A percentile compares a stretch with the other conserved stretches of the same genome.
These are phyloP conservation scores for Inga laurina DNA, from an alignment of 306 rosid species.

Conservation along the genomic window DNA sequence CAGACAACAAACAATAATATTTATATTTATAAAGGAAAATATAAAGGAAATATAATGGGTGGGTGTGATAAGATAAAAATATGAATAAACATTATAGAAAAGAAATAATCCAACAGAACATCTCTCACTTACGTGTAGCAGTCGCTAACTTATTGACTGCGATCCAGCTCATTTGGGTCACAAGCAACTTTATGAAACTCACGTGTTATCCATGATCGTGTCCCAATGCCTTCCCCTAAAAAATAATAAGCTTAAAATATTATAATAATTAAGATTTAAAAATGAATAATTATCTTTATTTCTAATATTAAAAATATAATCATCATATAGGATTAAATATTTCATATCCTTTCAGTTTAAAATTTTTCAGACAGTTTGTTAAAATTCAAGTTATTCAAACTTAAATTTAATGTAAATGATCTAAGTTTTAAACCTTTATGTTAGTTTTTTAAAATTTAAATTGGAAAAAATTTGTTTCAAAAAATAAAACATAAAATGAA, in stretches of 20 bases:
- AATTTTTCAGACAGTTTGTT: no score
- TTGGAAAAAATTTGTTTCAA: not conserved
- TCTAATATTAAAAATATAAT: no score
- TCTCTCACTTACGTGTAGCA: not conserved
- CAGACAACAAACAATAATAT: no score
- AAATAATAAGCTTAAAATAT: no score
- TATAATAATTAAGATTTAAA: not conserved
- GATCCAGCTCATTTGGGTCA: not conserved
- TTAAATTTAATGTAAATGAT: not conserved
- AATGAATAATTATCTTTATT: not conserved
- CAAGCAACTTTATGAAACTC: not conserved
- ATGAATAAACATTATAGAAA: no score
- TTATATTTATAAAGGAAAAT: no score
- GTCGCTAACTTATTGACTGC: not conserved
- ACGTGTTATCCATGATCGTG: not conserved
- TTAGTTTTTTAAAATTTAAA: not conserved
- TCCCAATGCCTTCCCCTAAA: not conserved
- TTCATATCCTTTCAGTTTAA: not conserved
- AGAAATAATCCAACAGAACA: no score
- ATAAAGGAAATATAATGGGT: no score
- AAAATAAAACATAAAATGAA: not conserved
- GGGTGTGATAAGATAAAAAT: no score
- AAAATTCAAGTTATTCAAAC: not conserved
- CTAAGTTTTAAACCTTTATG: not conserved
- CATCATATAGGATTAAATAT: no score